These are phyloP conservation scores for Neofusicoccum sp. DNA, from an alignment of 2,329 filamentous ascomycete species.

Conservation along the genomic window DNA sequence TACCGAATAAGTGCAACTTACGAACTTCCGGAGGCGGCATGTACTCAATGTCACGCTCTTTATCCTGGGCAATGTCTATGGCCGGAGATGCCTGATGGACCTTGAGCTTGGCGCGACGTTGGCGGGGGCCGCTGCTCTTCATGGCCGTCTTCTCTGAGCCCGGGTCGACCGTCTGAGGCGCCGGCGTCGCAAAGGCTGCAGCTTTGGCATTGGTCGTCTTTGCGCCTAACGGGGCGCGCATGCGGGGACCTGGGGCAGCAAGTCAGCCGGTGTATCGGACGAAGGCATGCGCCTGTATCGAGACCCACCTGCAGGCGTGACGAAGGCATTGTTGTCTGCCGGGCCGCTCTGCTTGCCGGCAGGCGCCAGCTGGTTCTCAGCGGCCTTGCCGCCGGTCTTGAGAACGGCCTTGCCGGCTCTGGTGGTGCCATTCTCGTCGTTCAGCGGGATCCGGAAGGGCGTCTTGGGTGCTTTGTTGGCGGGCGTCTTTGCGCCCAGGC, in stretches of 20 bases:
- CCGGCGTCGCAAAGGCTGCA: slow-evolving; percentile 66
- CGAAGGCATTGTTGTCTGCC: slow-evolving; percentile 65
- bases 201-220: slow-evolving; percentile 97
- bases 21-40: slow-evolving; percentile 70
- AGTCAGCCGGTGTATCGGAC: not conserved
- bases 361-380: slow-evolving; percentile 56
- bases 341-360: slow-evolving; percentile 55
- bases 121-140: slow-evolving; percentile 62
- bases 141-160: slow-evolving; percentile 60
- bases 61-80: slow-evolving; percentile 52
- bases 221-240: slow-evolving; percentile 81
- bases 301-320: slow-evolving; percentile 74
- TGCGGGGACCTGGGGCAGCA: slow-evolving; percentile 58
- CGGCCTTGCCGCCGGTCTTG: slow-evolving; percentile 59
- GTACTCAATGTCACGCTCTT: slow-evolving; percentile 83
- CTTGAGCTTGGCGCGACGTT: slow-evolving; percentile 58
- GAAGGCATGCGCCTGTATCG: not conserved
- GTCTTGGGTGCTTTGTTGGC: slow-evolving; percentile 78
- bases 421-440: slow-evolving; percentile 81
- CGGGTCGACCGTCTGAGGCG: slow-evolving; percentile 54
- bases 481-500: slow-evolving; percentile 74
- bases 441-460: slow-evolving; percentile 73
- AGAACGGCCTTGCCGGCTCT: slow-evolving; percentile 62
- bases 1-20: slow-evolving; percentile 1
- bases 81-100: slow-evolving; percentile 61